A percentile compares a stretch with the other conserved stretches of the same genome.
Conservation (phyloP, 176 grass and related monocot species). For the Carex kokanica region DNA sequence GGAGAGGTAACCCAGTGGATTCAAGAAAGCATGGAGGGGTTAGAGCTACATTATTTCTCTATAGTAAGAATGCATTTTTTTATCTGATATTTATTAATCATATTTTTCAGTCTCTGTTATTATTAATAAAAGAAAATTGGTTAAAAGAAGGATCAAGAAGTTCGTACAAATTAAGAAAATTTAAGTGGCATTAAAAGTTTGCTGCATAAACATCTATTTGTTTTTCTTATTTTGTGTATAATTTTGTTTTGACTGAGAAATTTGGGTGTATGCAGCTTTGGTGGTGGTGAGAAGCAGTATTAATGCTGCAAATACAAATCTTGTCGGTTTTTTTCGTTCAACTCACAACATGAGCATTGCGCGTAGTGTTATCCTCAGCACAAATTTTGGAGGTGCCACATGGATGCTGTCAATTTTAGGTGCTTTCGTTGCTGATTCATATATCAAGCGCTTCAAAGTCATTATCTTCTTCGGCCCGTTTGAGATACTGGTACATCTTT, state of each 20-base stretch:
- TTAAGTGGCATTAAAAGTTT: not conserved
- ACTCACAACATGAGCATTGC: constrained; percentile 23
- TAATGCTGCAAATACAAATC: constrained; percentile 24
- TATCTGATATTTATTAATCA: too few relatives aligned
- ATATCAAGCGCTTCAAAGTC: constrained; percentile 24
- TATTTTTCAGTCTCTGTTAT: too few relatives aligned
- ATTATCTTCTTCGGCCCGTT: constrained; percentile 15
- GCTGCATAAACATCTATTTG: not conserved
- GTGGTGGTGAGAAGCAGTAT: constrained; percentile 28
- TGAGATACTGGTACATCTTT: constrained; percentile 6
- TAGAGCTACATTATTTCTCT: constrained; percentile 49
- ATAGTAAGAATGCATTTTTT: constrained; percentile 40
- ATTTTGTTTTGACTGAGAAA: not conserved
- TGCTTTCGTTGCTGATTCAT: constrained; percentile 6
- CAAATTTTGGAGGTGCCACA: constrained; percentile 1
- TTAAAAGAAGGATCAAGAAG: not conserved
- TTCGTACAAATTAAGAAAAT: not conserved
- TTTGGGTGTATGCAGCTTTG: not conserved
- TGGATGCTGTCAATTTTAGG: constrained; percentile 20
- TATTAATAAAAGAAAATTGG: not conserved
- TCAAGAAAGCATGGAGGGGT: constrained; percentile 54
- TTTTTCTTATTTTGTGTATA: not conserved
- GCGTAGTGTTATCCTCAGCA: constrained; percentile 19
- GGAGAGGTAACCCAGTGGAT: constrained; percentile 52
- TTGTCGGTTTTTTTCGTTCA: constrained; percentile 16